phyloP scores from a whole-genome alignment of 2,329 filamentous ascomycete genomes.

The Pseudocercospora fuligena region DNA sequence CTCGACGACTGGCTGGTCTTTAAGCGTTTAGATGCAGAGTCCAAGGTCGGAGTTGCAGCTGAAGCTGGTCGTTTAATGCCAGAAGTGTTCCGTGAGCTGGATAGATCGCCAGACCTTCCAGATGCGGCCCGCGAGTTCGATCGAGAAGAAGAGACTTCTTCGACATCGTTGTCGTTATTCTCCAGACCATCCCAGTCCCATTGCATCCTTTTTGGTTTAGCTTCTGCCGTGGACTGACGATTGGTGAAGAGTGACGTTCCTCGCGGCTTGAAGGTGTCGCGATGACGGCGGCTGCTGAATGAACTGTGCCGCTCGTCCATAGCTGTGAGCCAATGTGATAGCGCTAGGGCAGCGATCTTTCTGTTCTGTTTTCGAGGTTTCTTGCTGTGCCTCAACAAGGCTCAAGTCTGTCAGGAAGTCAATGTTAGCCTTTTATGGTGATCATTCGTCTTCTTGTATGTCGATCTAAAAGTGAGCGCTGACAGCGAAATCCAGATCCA shows the following conservation, averaged over 20 bases:
- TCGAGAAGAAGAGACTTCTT: background rate
- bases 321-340: background rate
- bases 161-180: background rate
- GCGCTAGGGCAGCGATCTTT: background rate
- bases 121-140: background rate
- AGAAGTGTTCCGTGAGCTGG: background rate
- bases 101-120: background rate
- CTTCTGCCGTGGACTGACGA: background rate
- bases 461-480: background rate
- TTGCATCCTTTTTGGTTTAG: background rate
- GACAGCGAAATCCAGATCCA: background rate
- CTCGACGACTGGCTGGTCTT: background rate
- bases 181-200: constrained; percentile 3
- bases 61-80: background rate
- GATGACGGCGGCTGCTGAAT: background rate
- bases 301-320: background rate
- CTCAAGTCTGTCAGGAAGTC: background rate
- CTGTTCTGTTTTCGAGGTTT: background rate
- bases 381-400: background rate
- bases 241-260: background rate
- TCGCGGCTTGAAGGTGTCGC: background rate
- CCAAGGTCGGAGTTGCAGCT: background rate
- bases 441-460: background rate
- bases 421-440: background rate
- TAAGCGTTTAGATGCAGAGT: background rate